Percentiles rank a stretch among this genome's conserved stretches.
These are phyloP conservation scores for Lipomyces yamanashiensis DNA, from an alignment of 805 yeast genomes.

Conservation along the genomic window DNA sequence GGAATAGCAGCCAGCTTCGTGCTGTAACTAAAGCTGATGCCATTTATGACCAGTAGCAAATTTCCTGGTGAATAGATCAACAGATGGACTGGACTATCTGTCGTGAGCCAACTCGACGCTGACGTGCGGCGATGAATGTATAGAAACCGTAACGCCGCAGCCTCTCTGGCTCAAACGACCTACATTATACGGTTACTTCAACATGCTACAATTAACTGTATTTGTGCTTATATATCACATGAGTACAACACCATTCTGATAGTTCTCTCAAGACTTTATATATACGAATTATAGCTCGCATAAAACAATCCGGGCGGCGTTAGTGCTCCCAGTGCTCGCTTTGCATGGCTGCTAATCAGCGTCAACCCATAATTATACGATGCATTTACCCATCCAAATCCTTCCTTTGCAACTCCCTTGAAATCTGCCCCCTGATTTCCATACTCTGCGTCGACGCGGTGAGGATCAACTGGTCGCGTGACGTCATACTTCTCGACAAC, in stretches of 20 bases:
- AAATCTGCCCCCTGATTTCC: slow-evolving; percentile 95
- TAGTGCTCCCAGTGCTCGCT: slow-evolving; percentile 77
- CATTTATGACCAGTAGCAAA: too few relatives aligned
- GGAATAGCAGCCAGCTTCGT: too few relatives aligned
- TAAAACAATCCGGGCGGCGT: slow-evolving; percentile 71
- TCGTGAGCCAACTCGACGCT: neutral
- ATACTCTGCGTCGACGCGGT: slow-evolving; percentile 91
- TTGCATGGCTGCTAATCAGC: slow-evolving; percentile 66
- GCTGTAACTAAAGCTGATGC: too few relatives aligned
- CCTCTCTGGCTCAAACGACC: too few relatives aligned
- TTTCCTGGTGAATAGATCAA: too few relatives aligned
- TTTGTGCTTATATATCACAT: neutral
- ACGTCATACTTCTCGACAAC: slow-evolving; percentile 96
- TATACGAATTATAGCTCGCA: slow-evolving; percentile 23
- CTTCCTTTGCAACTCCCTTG: slow-evolving; percentile 92
- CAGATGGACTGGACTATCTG: too few relatives aligned
- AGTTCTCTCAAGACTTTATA: neutral
- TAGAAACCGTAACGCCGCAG: neutral
- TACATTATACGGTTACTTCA: too few relatives aligned
- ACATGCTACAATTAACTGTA: neutral
- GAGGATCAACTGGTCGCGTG: slow-evolving; percentile 79
- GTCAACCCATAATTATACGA: slow-evolving; percentile 76
- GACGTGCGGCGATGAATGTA: neutral
- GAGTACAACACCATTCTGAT: neutral
- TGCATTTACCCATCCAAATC: slow-evolving; percentile 98